Percentiles rank a stretch among this genome's conserved stretches.
These are phyloP conservation scores for Arachis monticola DNA, from an alignment of 331 rosid genomes.

Conservation along the genomic window DNA sequence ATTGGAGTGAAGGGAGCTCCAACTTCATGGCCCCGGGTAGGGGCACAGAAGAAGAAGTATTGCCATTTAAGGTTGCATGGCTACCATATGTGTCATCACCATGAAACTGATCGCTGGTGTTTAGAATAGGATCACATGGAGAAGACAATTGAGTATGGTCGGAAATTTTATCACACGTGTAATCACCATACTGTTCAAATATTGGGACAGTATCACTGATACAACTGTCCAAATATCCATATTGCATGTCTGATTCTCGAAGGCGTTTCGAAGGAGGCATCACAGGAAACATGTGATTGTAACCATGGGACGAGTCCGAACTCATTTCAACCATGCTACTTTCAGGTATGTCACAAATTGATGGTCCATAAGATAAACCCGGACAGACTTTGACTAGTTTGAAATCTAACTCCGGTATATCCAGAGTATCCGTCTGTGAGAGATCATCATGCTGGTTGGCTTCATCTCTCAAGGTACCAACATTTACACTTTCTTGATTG, in stretches of 20 bases:
- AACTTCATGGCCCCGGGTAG: constrained; percentile 61
- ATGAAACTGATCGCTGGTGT: constrained; percentile 22
- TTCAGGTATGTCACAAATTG: constrained; percentile 44
- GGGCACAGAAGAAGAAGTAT: constrained; percentile 72
- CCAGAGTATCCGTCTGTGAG: constrained; percentile 38
- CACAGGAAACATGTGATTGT: constrained; percentile 35
- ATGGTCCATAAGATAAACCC: constrained; percentile 8
- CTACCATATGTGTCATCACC: constrained; percentile 17
- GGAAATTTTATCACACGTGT: constrained; percentile 38
- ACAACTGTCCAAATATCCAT: constrained; percentile 44
- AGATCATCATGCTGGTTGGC: constrained; percentile 48
- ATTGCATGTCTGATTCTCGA: constrained; percentile 45
- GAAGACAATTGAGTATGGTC: background rate
- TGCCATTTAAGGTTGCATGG: constrained; percentile 57
- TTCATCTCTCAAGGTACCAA: constrained; percentile 28
- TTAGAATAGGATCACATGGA: too few species aligned
- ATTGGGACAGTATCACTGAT: constrained; percentile 42
- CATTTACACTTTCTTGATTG: constrained; percentile 51
- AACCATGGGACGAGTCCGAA: constrained; percentile 49
- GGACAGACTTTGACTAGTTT: constrained; percentile 37
- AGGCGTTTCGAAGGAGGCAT: constrained; percentile 55
- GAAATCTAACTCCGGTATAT: constrained; percentile 52
- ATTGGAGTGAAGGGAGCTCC: constrained; percentile 99
- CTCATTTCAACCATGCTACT: constrained; percentile 48
- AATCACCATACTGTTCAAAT: constrained; percentile 29